These are phyloP conservation scores for Leptographium flavum DNA, from an alignment of 2,329 filamentous ascomycete species.

Conservation along the genomic window DNA sequence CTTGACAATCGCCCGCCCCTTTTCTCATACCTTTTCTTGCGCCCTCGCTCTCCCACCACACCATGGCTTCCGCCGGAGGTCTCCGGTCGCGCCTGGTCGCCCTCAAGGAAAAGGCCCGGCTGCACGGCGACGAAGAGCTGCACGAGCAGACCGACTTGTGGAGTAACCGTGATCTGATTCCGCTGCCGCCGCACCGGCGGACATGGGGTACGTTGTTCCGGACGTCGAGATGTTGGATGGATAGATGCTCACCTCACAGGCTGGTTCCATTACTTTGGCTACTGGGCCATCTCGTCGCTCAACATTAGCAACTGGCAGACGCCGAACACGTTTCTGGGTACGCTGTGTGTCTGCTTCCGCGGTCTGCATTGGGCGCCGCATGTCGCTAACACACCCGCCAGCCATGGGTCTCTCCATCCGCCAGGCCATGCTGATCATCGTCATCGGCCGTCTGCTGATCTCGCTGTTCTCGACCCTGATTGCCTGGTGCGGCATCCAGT, in stretches of 20 bases:
- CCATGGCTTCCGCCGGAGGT: not conserved
- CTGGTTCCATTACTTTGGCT: slow-evolving; percentile 10
- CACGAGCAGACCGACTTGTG: slow-evolving; percentile 7
- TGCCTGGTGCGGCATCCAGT: slow-evolving; percentile 31
- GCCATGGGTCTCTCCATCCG: slow-evolving; percentile 26
- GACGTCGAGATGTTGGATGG: no score
- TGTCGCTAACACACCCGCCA: not conserved
- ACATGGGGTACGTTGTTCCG: slow-evolving; percentile 8
- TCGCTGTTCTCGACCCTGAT: slow-evolving; percentile 27
- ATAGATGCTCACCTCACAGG: no score
- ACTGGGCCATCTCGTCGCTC: slow-evolving; percentile 7
- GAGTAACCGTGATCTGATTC: slow-evolving; percentile 12
- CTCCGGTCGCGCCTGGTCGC: not conserved
- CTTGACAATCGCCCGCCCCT: no score
- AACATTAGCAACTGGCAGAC: slow-evolving; percentile 9
- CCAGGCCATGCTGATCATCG: slow-evolving; percentile 32
- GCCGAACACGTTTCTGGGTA: slow-evolving; percentile 6
- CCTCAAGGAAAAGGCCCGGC: not conserved
- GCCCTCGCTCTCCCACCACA: not conserved
- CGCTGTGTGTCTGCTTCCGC: not conserved
- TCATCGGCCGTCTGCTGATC: slow-evolving; percentile 27
- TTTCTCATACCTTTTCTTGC: no score
- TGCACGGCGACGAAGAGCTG: slow-evolving; percentile 3
- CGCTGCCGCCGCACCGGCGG: slow-evolving; percentile 10
- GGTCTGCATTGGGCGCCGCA: no score